Evolutionary conservation across 2,329 filamentous ascomycete genomes (phyloP), one percentile per base, ranked within the genome.

Genomic region (Simplicillium sp.): DNA sequence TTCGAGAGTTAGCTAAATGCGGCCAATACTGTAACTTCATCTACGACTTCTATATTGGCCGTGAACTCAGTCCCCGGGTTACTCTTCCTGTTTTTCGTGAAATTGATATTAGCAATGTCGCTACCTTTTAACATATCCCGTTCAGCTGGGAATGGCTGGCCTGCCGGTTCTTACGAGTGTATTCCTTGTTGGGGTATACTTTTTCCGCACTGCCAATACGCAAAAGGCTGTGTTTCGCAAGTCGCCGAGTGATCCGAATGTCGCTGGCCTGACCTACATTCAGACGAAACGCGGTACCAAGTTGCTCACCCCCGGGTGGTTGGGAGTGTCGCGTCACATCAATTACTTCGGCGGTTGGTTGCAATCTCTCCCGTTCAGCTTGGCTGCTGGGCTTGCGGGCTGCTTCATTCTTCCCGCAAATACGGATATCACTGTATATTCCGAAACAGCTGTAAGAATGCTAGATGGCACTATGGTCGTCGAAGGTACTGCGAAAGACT

Each of bases 11-110:
- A 3, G 88, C 88, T 1, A 73, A 73, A 6, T 87, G 87, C 20
- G 88, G 87, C 8, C 76, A 83, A 51, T 81, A 78, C 1, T 88
- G 87, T 39, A 94, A 87, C 59, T 66, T 86, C 45, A 68, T 95
- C 28, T 95, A 96, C 61, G 89, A 96, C 62, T 96, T 87, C 75
- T 95, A 87, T 62, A 95, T 96, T 47, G 89, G 89, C n/a, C 84
- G 89, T 15, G 89, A 95, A 58, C 79, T 95, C 42, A 96, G 95
- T 63, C 89, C 89, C 3, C 85, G 88, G 35, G 60, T 92, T 42
- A 77, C 71, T 0, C 63, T 94, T 13, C 87, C 87, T 0, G 59
- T 92, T 33, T 70, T 94, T 45, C 86, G 87, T 45, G 82, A 87
- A 46, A 70, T 95, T 40, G 89, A 96, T 53, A 84, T 96, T 64